phyloP scores from a whole-genome alignment of 2,329 filamentous ascomycete genomes.

The Verticillium nubilum region DNA sequence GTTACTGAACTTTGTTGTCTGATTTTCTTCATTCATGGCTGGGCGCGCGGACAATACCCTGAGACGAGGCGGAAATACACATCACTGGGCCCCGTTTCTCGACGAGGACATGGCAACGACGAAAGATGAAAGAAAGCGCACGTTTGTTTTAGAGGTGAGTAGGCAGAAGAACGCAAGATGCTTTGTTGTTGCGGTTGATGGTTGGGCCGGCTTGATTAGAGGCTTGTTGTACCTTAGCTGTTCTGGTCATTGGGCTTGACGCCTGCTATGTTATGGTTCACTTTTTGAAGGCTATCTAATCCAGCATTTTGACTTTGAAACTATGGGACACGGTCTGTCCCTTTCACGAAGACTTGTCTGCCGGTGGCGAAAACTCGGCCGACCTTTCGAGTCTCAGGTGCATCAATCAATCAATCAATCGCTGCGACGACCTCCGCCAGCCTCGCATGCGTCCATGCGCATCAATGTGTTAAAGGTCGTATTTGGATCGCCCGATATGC shows the following conservation, averaged over 20 bases:
- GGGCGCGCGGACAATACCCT: neutral
- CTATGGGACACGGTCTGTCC: too few relatives aligned
- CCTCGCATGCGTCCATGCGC: too few relatives aligned
- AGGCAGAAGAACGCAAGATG: neutral
- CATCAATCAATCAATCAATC: too few relatives aligned
- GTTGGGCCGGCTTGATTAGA: neutral
- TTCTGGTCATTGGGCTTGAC: neutral
- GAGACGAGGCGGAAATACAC: neutral
- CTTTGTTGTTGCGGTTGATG: neutral
- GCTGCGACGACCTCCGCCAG: too few relatives aligned
- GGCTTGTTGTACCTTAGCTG: neutral
- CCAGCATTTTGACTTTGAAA: too few relatives aligned
- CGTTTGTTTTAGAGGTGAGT: neutral
- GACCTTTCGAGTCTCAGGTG: too few relatives aligned
- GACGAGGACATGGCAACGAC: neutral
- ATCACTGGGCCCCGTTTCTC: neutral
- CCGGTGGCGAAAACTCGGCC: too few relatives aligned
- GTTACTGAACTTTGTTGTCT: neutral
- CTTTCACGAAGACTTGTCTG: too few relatives aligned
- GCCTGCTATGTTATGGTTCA: neutral
- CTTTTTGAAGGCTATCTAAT: neutral
- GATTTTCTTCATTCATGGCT: constrained; percentile 1
- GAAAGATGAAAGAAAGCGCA: neutral
- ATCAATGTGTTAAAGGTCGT: neutral
- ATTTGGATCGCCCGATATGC: neutral